Evolutionary conservation across 345 rosid genomes (phyloP).

Genomic region (Rhodamnia argentea): DNA sequence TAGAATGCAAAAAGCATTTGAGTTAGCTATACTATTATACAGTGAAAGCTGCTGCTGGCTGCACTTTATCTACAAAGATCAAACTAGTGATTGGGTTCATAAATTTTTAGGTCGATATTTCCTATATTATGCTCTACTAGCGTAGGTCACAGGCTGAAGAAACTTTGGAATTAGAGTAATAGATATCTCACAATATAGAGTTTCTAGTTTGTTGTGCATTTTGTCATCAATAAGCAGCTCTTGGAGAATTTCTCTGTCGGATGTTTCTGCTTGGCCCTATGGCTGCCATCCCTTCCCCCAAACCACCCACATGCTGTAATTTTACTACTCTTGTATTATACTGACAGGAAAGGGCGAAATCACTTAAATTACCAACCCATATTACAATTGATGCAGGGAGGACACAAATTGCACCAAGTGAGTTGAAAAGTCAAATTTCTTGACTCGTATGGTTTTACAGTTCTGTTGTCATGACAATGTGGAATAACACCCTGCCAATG

Average conservation of each 20-base stretch:
- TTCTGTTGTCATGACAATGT: background rate
- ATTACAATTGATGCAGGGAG: conserved; percentile 97
- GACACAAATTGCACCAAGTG: conserved; percentile 97
- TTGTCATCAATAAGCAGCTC: background rate
- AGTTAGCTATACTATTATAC: background rate
- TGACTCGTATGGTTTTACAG: background rate
- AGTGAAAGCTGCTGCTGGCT: background rate
- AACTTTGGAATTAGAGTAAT: background rate
- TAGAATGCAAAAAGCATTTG: background rate
- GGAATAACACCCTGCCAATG: background rate
- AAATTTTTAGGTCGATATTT: background rate
- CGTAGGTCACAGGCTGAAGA: background rate
- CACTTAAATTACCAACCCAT: conserved; percentile 85
- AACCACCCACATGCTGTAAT: background rate
- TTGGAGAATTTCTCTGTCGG: background rate
- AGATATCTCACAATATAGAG: background rate
- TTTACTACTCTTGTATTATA: background rate
- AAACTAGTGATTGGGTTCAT: background rate
- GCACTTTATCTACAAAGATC: background rate
- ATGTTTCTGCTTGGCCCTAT: background rate
- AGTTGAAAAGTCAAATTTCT: conserved; percentile 23
- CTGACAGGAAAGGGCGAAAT: conserved; percentile 79
- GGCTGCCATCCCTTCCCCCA: background rate
- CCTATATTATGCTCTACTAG: background rate
- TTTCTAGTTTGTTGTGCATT: background rate